These are phyloP conservation scores for Amphibolis antarctica DNA, from an alignment of 106 monocot species.

Conservation along the genomic window DNA sequence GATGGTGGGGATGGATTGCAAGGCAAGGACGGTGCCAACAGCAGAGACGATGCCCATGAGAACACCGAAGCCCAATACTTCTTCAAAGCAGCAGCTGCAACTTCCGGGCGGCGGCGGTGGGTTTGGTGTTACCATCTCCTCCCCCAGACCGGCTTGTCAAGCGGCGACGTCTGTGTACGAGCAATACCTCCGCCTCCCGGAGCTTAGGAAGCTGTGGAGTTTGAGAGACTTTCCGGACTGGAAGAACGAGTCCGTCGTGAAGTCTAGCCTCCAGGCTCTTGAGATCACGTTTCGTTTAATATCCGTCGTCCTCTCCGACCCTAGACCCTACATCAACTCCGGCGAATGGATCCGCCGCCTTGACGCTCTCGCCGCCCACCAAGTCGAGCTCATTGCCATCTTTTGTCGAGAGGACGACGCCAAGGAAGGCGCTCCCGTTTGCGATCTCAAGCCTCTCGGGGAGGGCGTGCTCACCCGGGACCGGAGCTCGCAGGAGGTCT, in stretches of 20 bases:
- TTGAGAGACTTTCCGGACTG: conserved; percentile 44
- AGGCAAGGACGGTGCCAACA: too few relatives aligned
- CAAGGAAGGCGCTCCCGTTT: conserved; percentile 31
- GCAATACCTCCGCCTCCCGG: conserved; percentile 57
- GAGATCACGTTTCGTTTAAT: conserved; percentile 85
- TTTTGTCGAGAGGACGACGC: conserved; percentile 27
- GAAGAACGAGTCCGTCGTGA: conserved; percentile 45
- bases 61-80: too few relatives aligned
- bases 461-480: conserved; percentile 29
- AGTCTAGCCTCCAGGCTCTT: conserved; percentile 59
- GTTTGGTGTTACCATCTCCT: too few relatives aligned
- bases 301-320: conserved; percentile 57
- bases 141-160: neutral
- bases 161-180: conserved; percentile 45
- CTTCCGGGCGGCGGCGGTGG: too few relatives aligned
- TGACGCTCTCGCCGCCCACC: conserved; percentile 36
- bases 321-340: conserved; percentile 45
- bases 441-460: conserved; percentile 15
- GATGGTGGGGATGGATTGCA: too few relatives aligned
- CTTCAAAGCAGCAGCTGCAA: too few relatives aligned
- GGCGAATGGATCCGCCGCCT: conserved; percentile 40
- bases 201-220: conserved; percentile 34
- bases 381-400: conserved; percentile 55
- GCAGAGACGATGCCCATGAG: too few relatives aligned
- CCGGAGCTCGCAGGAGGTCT: conserved; percentile 47